These are phyloP conservation scores for Podila horticola DNA, from an alignment of 192 early-diverging fungal genomes.

Conservation along the genomic window DNA sequence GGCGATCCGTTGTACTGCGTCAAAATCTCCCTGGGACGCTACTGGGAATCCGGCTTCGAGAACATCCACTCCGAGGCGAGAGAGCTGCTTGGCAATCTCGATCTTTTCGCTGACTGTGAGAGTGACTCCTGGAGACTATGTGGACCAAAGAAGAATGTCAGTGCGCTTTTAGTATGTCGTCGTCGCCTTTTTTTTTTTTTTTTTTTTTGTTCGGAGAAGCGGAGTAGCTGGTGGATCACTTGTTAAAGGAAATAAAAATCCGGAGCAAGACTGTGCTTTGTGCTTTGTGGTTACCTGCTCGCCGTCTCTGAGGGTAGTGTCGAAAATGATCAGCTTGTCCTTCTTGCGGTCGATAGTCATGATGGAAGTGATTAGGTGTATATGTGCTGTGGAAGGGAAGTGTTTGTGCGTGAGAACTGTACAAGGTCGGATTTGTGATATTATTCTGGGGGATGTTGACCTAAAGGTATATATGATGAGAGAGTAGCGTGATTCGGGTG, in stretches of 20 bases:
- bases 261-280: neutral
- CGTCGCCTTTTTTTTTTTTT: too few species aligned
- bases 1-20: slow-evolving; percentile 93
- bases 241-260: neutral
- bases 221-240: neutral
- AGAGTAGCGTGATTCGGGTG: neutral
- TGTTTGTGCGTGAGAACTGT: neutral
- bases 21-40: slow-evolving; percentile 94
- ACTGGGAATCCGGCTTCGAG: slow-evolving; percentile 97
- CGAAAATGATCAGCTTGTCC: slow-evolving; percentile 92
- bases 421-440: neutral
- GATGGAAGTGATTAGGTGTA: neutral
- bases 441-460: neutral
- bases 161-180: neutral
- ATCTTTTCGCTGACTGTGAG: slow-evolving; percentile 93
- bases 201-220: neutral
- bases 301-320: slow-evolving; percentile 97
- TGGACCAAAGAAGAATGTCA: neutral
- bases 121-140: slow-evolving; percentile 94
- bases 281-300: slow-evolving; percentile 75
- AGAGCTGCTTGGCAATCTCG: slow-evolving; percentile 92
- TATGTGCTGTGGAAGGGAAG: neutral
- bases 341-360: slow-evolving; percentile 51
- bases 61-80: slow-evolving; percentile 94
- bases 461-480: neutral